Evolutionary conservation across 2,329 filamentous ascomycete species (phyloP).

Genomic region (Penicillium palitans): DNA sequence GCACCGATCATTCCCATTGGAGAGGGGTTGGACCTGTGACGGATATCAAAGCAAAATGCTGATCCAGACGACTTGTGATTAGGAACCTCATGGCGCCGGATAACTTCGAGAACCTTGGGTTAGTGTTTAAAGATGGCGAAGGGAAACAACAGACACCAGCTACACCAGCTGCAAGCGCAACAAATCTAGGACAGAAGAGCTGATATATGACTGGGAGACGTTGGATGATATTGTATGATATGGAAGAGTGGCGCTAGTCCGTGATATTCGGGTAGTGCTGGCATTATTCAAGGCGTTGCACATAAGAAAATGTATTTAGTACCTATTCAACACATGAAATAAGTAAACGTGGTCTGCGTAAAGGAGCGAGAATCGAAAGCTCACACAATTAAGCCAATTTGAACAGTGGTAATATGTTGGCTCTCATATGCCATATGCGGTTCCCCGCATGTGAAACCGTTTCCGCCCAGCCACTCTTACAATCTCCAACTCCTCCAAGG

Average conservation of each 20-base stretch:
- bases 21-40: background rate
- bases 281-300: conserved; percentile 24
- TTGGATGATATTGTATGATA: conserved; percentile 24
- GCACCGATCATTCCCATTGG: background rate
- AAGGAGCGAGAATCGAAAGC: background rate
- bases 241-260: conserved; percentile 4
- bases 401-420: background rate
- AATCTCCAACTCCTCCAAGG: conserved; percentile 17
- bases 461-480: conserved; percentile 22
- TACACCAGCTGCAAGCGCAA: background rate
- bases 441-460: conserved; percentile 16
- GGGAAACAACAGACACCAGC: conserved; percentile 13
- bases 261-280: conserved; percentile 9
- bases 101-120: conserved; percentile 91
- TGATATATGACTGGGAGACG: conserved; percentile 8
- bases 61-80: background rate
- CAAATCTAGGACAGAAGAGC: conserved; percentile 9
- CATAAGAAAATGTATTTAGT: conserved; percentile 19
- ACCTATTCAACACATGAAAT: background rate
- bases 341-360: background rate
- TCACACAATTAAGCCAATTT: background rate
- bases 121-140: conserved; percentile 55
- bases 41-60: background rate
- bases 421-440: conserved; percentile 14
- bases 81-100: conserved; percentile 96